Evolutionary conservation across 108 stramenopile species (phyloP), one percentile per base, ranked within the genome.

Genomic region (Stephanodiscus minutulus): DNA sequence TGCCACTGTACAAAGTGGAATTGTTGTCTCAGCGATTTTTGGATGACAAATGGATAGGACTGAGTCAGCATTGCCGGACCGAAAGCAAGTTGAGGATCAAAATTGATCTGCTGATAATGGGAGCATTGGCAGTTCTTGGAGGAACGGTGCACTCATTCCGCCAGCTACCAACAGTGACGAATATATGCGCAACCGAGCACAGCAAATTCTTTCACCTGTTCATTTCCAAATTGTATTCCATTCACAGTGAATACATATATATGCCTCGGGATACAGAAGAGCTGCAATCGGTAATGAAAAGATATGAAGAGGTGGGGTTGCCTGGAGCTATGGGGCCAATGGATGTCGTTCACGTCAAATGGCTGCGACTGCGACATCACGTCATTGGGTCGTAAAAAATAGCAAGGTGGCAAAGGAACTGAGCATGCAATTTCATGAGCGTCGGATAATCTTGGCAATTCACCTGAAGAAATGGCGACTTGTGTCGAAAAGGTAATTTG

Each of bases 261-360:
- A 46, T 22, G 7, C 62, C 62, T 25, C 20, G 36, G 20, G 15
- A 24, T 27, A 24, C 21, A 49, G 22, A 22, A 13, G 46, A 49
- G 47, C 46, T 64, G 9, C 21, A 5, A 24, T 13, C 25, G 27
- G 47, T 49, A 25, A 64, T 49, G 62, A 44, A 63, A 44, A 33
- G 39, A 20, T 63, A 63, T 41, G 58, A 63, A 37, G 43, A 63
- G 44, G 31, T 55, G 35, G 21, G 33, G 18, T 20, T 67, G 9
- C 66, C 66, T 22, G 66, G 66, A 17, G 27, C 31, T 36, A 35
- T 28, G 46, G 66, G 66, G 39, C 55, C 66, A 28, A 53, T 67
- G n/a, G 66, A 67, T 67, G 66, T 67, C 18, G 66, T 67, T 33
- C 66, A 55, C 18, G 52, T 67, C 35, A 67, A 67, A 29, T 67